phyloP scores from a whole-genome alignment of 1,139 yeast species.

The Blastobotrys petasosporus region DNA sequence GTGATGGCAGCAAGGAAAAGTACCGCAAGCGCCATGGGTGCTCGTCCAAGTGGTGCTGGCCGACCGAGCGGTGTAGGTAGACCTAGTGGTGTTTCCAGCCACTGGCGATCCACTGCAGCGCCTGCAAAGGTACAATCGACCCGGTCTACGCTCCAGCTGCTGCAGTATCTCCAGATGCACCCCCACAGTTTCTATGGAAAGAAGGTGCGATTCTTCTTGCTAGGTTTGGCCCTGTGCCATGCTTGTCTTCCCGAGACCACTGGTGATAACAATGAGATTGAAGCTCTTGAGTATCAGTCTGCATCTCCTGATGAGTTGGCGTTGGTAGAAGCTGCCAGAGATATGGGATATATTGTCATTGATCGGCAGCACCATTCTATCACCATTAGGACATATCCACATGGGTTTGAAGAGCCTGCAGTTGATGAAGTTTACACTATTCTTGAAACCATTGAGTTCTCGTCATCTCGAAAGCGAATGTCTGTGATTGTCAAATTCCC shows the following conservation, averaged over 20 bases:
- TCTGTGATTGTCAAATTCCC: slow-evolving; percentile 79
- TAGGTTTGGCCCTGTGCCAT: slow-evolving; percentile 83
- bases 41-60: slow-evolving; percentile 1
- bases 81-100: slow-evolving; percentile 20
- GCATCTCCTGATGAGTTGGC: slow-evolving; percentile 97
- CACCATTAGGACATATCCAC: slow-evolving; percentile 70
- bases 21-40: background rate
- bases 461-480: slow-evolving; percentile 90
- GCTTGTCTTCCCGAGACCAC: slow-evolving; percentile 68
- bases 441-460: slow-evolving; percentile 76
- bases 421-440: slow-evolving; percentile 64
- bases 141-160: slow-evolving; percentile 54
- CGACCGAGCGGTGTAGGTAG: slow-evolving; percentile 13
- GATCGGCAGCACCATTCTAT: slow-evolving; percentile 58
- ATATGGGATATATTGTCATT: slow-evolving; percentile 76
- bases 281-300: slow-evolving; percentile 66
- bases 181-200: slow-evolving; percentile 69
- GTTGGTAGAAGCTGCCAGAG: slow-evolving; percentile 87
- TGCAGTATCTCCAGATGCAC: slow-evolving; percentile 60
- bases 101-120: slow-evolving; percentile 36
- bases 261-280: slow-evolving; percentile 18
- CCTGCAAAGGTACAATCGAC: slow-evolving; percentile 34
- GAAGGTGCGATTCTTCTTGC: slow-evolving; percentile 64
- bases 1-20: background rate
- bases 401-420: slow-evolving; percentile 68